Conservation (phyloP, 2,329 filamentous ascomycete species). For the Raffaelea albimanens region DNA sequence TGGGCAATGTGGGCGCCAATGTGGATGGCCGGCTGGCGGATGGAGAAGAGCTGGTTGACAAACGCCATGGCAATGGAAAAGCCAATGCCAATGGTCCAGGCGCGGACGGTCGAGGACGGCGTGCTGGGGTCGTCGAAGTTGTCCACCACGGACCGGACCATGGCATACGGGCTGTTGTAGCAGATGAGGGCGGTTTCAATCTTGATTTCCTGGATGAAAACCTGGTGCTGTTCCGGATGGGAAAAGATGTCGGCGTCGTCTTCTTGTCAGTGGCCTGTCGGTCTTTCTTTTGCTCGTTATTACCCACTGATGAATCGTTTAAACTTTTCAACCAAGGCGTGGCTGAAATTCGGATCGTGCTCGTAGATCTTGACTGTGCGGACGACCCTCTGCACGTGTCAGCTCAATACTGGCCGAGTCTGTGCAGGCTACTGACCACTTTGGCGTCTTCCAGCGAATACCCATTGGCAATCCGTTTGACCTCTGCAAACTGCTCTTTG, state of each 20-base stretch:
- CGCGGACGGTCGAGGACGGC: conserved; percentile 44
- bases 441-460: conserved; percentile 4
- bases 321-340: conserved; percentile 28
- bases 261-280: conserved; percentile 2
- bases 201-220: conserved; percentile 40
- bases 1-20: conserved; percentile 47
- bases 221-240: conserved; percentile 34
- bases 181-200: conserved; percentile 39
- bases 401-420: background rate
- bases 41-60: conserved; percentile 48
- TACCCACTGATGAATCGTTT: conserved; percentile 26
- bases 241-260: conserved; percentile 33
- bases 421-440: background rate
- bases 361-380: conserved; percentile 23
- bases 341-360: conserved; percentile 37
- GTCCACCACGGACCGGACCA: conserved; percentile 45
- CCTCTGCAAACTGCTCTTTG: conserved; percentile 5
- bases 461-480: conserved; percentile 7
- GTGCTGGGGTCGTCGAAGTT: conserved; percentile 42
- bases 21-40: conserved; percentile 45
- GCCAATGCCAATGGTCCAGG: conserved; percentile 43
- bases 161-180: conserved; percentile 37
- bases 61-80: conserved; percentile 40
- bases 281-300: background rate
- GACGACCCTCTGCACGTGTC: background rate